phyloP scores from a whole-genome alignment of 2,329 filamentous ascomycete genomes.

The Xylaria sp. region DNA sequence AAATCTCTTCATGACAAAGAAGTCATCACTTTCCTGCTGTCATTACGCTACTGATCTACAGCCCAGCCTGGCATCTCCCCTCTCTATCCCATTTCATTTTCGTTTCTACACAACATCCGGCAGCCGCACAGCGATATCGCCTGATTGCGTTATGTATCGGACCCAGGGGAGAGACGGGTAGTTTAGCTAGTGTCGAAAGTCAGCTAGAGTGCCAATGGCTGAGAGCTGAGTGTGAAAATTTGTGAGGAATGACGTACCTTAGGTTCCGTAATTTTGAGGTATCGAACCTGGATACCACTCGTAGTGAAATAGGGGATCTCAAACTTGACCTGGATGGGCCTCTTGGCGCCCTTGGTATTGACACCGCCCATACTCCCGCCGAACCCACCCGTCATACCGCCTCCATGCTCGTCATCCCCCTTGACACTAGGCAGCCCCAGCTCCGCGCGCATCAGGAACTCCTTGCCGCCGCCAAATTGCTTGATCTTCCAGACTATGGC shows the following conservation, averaged over 20 bases:
- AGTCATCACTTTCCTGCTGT: constrained; percentile 23
- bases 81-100: no score
- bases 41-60: constrained; percentile 33
- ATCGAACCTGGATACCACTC: constrained; percentile 96
- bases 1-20: constrained; percentile 4
- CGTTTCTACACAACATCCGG: constrained; percentile 75
- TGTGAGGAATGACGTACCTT: constrained; percentile 69
- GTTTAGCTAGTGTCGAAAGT: constrained; percentile 72
- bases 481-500: constrained; percentile 99
- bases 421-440: constrained; percentile 91
- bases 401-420: constrained; percentile 92
- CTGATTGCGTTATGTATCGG: constrained; percentile 96
- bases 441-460: constrained; percentile 98
- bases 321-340: constrained; percentile 98
- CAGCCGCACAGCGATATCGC: constrained; percentile 92
- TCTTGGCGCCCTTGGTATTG: constrained; percentile 83
- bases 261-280: constrained; percentile 98
- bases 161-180: constrained; percentile 98
- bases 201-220: constrained; percentile 10
- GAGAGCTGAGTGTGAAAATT: neutral
- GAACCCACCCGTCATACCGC: constrained; percentile 97
- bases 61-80: constrained; percentile 16
- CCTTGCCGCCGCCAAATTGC: constrained; percentile 97
- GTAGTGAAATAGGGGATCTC: constrained; percentile 99
- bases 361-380: constrained; percentile 96